Evolutionary conservation across 2,329 filamentous ascomycete genomes (phyloP), one percentile per base, ranked within the genome.

Genomic region (Hypoxylon sp.): DNA sequence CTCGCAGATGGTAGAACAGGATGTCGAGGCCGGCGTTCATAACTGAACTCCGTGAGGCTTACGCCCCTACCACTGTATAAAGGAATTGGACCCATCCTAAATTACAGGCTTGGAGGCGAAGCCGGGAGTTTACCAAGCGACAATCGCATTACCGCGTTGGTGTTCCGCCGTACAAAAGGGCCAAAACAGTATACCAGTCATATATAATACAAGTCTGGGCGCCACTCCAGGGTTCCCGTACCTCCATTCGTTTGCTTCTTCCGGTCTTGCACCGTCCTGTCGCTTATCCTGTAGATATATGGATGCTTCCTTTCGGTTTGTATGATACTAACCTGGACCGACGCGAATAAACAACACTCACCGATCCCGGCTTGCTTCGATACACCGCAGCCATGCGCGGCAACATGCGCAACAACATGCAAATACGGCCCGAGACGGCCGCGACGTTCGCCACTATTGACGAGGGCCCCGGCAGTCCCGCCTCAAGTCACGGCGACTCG

Each of bases 401-500:
- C 67, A 68, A 73, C 17, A 52, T 66, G n/a, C 72, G 77, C 58
- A 72, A 73, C 21, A 55, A 55, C 24, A 56, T 56, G 55, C 2
- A 24, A 13, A 58, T 39, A 11, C 44, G 32, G 67, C 65, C 75
- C 29, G 78, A 77, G 67, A 76, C 76, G 74, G 61, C 74, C 24
- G 53, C 65, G 8, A 32, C 39, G 3, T 56, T 56, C 42, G 27
- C 42, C 11, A 55, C 27, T 5, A 52, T 56, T 50, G 68, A 68
- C 59, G 70, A 75, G 6, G 68, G 68, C 46, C 68, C 69, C 8
- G 75, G 75, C 29, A 76, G 73, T n/a, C 73, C 76, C 5, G 73
- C 76, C 3, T 82, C 81, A 1, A 82, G 77, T 58, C 78, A 76
- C 53, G 77, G 75, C 69, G 78, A 76, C 52, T 82, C 81, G 31